phyloP scores from a whole-genome alignment of 2,329 filamentous ascomycete species.

The Huntiella abstrusa region DNA sequence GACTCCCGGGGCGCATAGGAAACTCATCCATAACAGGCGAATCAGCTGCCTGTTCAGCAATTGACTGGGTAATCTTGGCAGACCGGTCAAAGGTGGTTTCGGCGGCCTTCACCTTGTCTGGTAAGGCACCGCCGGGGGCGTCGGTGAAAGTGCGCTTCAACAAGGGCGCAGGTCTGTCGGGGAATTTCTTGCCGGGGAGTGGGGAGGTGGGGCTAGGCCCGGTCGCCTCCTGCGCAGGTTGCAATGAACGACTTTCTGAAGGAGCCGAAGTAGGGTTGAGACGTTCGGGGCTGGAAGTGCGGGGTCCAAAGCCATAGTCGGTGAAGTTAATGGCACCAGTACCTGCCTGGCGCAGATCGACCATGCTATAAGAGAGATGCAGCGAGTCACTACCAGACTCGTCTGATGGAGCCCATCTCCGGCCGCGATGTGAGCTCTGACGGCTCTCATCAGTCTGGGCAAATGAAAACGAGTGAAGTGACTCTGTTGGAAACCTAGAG shows the following conservation, averaged over 20 bases:
- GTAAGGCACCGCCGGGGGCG: background rate
- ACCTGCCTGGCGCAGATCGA: slow-evolving; percentile 6
- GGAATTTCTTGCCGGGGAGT: background rate
- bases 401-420: slow-evolving; percentile 74
- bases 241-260: background rate
- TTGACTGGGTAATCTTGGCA: background rate
- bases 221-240: slow-evolving; percentile 7
- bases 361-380: slow-evolving; percentile 47
- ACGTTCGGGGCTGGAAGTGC: slow-evolving; percentile 9
- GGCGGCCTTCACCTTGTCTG: slow-evolving; percentile 1
- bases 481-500: slow-evolving; percentile 82
- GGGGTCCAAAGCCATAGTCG: slow-evolving; percentile 4
- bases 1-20: slow-evolving; percentile 39
- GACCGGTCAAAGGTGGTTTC: slow-evolving; percentile 2
- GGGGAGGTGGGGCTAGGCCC: slow-evolving; percentile 1
- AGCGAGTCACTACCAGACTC: slow-evolving; percentile 81
- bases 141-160: slow-evolving; percentile 10
- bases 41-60: background rate
- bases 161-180: background rate
- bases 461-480: slow-evolving; percentile 94
- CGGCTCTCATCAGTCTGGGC: slow-evolving; percentile 86
- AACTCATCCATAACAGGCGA: slow-evolving; percentile 6
- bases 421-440: slow-evolving; percentile 46
- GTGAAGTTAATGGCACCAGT: slow-evolving; percentile 1
- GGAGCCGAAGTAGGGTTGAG: background rate